Percentiles rank a stretch among this genome's conserved stretches.
phyloP scores from a whole-genome alignment of 2,329 filamentous ascomycete species.

The Phaeosphaeria sp. region DNA sequence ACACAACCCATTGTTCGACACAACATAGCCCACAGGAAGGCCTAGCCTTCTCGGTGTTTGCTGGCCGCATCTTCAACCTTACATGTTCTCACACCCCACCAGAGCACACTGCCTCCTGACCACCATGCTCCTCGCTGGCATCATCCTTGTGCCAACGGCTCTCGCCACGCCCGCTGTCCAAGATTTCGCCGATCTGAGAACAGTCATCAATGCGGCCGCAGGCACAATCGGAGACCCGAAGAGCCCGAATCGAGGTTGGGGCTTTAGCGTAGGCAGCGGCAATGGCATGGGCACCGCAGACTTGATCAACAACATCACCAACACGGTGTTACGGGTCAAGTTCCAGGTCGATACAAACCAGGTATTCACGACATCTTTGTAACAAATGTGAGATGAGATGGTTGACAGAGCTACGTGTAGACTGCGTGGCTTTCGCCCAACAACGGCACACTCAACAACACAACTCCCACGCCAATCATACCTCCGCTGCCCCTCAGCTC shows the following conservation, averaged over 20 bases:
- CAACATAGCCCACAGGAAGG: constrained; percentile 7
- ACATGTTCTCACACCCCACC: constrained; percentile 12
- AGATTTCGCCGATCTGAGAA: constrained; percentile 36
- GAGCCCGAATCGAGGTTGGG: constrained; percentile 37
- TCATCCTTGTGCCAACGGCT: constrained; percentile 30
- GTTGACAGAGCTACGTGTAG: constrained; percentile 13
- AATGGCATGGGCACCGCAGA: constrained; percentile 38
- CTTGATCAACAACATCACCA: constrained; percentile 42
- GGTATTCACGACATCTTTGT: constrained; percentile 15
- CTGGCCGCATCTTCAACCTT: constrained; percentile 10
- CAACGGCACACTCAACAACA: constrained; percentile 12
- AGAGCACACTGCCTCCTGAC: constrained; percentile 6
- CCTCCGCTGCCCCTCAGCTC: constrained; percentile 25
- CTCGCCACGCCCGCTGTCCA: constrained; percentile 35
- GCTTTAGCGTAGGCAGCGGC: constrained; percentile 20
- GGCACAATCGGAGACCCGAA: constrained; percentile 33
- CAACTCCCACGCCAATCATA: constrained; percentile 10
- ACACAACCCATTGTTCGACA: constrained; percentile 10
- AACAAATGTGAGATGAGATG: too few relatives aligned
- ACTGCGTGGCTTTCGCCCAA: constrained; percentile 24
- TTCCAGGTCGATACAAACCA: constrained; percentile 40
- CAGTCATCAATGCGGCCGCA: constrained; percentile 37
- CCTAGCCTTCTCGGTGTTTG: constrained; percentile 3
- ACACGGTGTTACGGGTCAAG: constrained; percentile 36
- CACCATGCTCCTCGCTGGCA: constrained; percentile 36